A percentile compares a stretch with the other conserved stretches of the same genome.
These are phyloP conservation scores for Plasmodium yoelii DNA, from an alignment of 169 alveolate genomes.

Conservation along the genomic window DNA sequence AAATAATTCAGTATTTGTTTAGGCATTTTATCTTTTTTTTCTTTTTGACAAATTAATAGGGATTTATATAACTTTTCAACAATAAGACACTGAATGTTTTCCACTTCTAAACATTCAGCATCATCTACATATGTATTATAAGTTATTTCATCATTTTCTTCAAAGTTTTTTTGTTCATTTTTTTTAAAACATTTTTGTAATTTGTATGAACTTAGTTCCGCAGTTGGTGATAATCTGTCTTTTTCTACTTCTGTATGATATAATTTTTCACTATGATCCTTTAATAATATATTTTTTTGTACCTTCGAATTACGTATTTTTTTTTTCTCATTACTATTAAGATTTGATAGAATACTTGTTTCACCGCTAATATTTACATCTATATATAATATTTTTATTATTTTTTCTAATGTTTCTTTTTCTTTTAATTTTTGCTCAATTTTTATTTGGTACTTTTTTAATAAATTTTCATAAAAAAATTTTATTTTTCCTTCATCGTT, in stretches of 20 bases:
- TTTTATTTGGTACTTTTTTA: conserved; percentile 35
- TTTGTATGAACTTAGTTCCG: not conserved
- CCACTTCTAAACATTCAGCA: not conserved
- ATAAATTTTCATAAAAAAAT: conserved; percentile 53
- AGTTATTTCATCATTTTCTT: not conserved
- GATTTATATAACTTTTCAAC: conserved; percentile 33
- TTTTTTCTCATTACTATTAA: not conserved
- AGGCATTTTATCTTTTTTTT: conserved; percentile 15
- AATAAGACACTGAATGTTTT: not conserved
- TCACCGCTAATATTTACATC: conserved; percentile 7
- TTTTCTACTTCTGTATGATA: not conserved
- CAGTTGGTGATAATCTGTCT: not conserved
- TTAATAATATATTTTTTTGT: not conserved
- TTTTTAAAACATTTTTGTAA: not conserved
- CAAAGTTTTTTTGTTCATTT: not conserved
- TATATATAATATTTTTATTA: conserved; percentile 29
- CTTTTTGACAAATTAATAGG: conserved; percentile 18
- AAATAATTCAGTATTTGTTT: conserved; percentile 15
- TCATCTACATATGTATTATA: not conserved
- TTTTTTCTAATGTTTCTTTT: conserved; percentile 46
- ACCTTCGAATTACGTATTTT: not conserved
- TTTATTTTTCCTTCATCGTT: conserved; percentile 26
- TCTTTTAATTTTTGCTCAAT: conserved; percentile 50
- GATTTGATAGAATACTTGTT: not conserved
- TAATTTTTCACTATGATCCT: not conserved